These are phyloP conservation scores for Parasitella parasitica DNA, from an alignment of 371 early-diverging fungal species.

Conservation along the genomic window DNA sequence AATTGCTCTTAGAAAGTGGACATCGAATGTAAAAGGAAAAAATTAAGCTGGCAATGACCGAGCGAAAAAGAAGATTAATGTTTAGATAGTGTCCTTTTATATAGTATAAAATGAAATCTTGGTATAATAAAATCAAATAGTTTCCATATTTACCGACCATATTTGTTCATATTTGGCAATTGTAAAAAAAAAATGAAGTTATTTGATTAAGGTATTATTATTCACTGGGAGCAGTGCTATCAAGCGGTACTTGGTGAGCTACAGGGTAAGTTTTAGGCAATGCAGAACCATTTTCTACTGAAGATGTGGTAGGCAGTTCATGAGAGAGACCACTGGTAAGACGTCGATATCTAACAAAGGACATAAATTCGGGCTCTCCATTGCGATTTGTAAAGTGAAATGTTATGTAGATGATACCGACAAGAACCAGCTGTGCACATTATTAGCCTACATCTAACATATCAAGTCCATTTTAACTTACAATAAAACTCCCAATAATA, in stretches of 20 bases:
- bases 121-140: too few relatives aligned
- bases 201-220: constrained; percentile 9
- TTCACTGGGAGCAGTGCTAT: background rate
- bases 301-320: background rate
- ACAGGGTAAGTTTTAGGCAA: background rate
- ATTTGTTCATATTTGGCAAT: too few relatives aligned
- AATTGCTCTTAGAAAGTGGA: too few relatives aligned
- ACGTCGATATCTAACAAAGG: constrained; percentile 10
- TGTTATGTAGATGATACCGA: constrained; percentile 16
- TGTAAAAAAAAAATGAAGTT: too few relatives aligned
- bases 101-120: too few relatives aligned
- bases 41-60: too few relatives aligned
- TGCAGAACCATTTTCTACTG: background rate
- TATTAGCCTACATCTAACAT: background rate
- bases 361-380: constrained; percentile 17
- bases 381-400: constrained; percentile 7
- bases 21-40: too few relatives aligned
- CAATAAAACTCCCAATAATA: constrained; percentile 9
- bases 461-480: background rate
- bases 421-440: constrained; percentile 5
- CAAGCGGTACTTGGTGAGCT: constrained; percentile 6
- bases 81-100: too few relatives aligned
- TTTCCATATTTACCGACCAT: too few relatives aligned
- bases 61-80: too few relatives aligned
- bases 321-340: constrained; percentile 12